Base-by-base conservation (phyloP, 805 yeast genomes). In the Pichia occidentalis region DNA sequence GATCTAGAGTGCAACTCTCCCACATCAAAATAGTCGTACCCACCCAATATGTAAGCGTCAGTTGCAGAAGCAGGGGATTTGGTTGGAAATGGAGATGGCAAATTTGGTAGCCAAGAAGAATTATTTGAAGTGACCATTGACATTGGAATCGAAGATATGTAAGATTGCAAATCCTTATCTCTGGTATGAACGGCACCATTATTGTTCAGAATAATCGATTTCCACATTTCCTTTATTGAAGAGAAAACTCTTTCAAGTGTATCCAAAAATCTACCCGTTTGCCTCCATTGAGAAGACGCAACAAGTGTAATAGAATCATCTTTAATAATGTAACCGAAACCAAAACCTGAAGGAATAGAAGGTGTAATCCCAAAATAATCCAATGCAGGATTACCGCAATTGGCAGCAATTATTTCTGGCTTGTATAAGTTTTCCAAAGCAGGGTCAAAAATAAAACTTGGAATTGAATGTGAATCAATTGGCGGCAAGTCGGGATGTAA, bases 291-390 rank as follows among this genome's bases (percentile, higher is more conserved):
- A 2, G 79, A 73, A 8, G 75, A 67, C 1, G 72, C 77, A 52
- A 77, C 76, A 36, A 63, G 46, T 7, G 64, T 48, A 24, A 75
- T 64, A 3, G 71, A 66, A 47, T 71, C 75, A 45, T 71, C 75
- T 48, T 68, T 75, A 47, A 68, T 64, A 44, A 66, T 71, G 52
- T 65, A 75, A 3, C 79, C 80, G 29, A 75, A 63, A 7, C 80
- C 80, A 56, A 72, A 75, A 5, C 80, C 80, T 29, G 68, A 64
- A 23, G 78, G 70, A 32, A 73, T 64, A 4, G 75, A 75, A 1
- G 80, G 80, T 3, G 80, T 77, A 37, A 75, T 72, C 1, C 80
- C 80, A 55, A 75, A 75, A 42, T 71, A 61, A 42, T 75, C 62
- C 37, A 75, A 59, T 0, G 80, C 71, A 2, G 80, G 79, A 47